These are phyloP conservation scores for Colletotrichum neosansevieriae DNA, from an alignment of 2,329 filamentous ascomycete genomes.

Conservation along the genomic window DNA sequence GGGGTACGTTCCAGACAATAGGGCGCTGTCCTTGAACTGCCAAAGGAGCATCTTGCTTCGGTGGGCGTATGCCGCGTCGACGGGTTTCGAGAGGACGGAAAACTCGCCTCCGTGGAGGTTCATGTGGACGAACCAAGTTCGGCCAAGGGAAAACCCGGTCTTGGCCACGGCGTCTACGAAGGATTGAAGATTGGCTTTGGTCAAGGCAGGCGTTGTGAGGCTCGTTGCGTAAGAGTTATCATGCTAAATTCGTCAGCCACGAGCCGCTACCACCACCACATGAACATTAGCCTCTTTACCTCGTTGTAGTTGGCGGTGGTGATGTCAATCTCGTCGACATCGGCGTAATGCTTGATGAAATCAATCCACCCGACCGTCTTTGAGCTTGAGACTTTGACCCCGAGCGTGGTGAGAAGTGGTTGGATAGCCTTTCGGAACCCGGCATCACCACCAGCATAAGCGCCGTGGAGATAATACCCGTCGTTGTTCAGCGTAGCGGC, in stretches of 20 bases:
- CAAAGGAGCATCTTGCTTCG: constrained; percentile 62
- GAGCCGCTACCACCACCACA: background rate
- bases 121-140: constrained; percentile 51
- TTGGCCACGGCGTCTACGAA: constrained; percentile 42
- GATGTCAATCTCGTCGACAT: constrained; percentile 8
- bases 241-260: constrained; percentile 41
- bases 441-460: constrained; percentile 1
- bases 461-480: constrained; percentile 26
- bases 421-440: constrained; percentile 10
- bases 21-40: constrained; percentile 59
- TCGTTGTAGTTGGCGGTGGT: constrained; percentile 23
- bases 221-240: constrained; percentile 48
- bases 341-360: constrained; percentile 25
- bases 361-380: constrained; percentile 31
- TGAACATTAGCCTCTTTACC: background rate
- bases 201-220: constrained; percentile 45
- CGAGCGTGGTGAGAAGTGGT: constrained; percentile 17
- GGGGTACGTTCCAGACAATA: constrained; percentile 46
- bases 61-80: constrained; percentile 53
- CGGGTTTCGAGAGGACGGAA: constrained; percentile 49
- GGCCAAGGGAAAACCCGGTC: constrained; percentile 40
- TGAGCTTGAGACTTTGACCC: constrained; percentile 17
- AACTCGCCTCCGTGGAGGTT: constrained; percentile 51
- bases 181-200: constrained; percentile 41
- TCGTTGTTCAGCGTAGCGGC: constrained; percentile 26